phyloP scores from a whole-genome alignment of 371 early-diverging fungal genomes.

The Rhizomucor pusillus region DNA sequence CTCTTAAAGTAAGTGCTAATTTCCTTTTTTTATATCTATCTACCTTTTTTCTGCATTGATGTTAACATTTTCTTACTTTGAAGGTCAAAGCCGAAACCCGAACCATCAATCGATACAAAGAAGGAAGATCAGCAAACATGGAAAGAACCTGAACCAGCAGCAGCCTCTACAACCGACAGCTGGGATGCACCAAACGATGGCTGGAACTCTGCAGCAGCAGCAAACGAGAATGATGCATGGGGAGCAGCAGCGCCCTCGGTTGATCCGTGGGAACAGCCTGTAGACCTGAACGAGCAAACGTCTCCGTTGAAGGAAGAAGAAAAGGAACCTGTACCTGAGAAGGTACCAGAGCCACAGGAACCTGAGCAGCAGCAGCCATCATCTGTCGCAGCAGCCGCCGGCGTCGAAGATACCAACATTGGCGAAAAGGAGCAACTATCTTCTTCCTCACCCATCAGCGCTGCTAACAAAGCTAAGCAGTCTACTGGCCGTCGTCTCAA shows the following conservation, averaged over 20 bases:
- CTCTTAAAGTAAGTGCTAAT: constrained; percentile 62
- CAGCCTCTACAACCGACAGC: not conserved
- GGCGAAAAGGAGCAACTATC: not conserved
- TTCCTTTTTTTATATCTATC: no score
- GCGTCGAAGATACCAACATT: not conserved
- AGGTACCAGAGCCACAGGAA: not conserved
- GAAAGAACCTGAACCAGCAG: not conserved
- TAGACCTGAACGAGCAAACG: no score
- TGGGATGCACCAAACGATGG: constrained; percentile 3
- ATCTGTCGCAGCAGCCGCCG: not conserved
- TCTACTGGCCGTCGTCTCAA: constrained; percentile 51
- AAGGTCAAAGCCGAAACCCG: constrained; percentile 13
- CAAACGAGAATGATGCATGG: constrained; percentile 1
- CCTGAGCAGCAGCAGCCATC: constrained; percentile 1
- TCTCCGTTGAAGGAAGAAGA: no score
- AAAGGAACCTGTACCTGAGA: no score
- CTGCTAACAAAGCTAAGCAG: not conserved
- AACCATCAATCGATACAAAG: constrained; percentile 3
- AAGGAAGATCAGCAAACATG: not conserved
- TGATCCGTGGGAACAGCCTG: no score
- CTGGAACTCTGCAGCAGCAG: not conserved
- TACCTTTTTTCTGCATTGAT: no score
- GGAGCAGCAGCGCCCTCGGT: no score
- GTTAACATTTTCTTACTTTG: no score
- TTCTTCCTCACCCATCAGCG: not conserved